A percentile compares a stretch with the other conserved stretches of the same genome.
These are phyloP conservation scores for Cardiospermum halicacabum DNA, from an alignment of 345 rosid species.

Conservation along the genomic window DNA sequence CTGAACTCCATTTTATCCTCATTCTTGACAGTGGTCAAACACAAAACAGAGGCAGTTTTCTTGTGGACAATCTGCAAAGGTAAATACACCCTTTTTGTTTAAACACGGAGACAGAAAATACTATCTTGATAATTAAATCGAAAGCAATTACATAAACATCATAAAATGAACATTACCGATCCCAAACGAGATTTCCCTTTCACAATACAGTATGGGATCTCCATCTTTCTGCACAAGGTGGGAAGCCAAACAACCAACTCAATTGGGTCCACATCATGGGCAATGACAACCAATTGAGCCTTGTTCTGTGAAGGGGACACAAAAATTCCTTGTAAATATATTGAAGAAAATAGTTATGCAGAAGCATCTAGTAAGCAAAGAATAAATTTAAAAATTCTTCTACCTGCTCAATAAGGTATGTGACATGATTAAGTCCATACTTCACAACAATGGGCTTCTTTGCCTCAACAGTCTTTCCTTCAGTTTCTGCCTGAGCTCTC, in stretches of 20 bases:
- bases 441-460: constrained; percentile 72
- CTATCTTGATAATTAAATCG: too few relatives aligned
- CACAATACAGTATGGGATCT: constrained; percentile 51
- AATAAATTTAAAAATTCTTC: background rate
- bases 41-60: constrained; percentile 69
- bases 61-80: constrained; percentile 74
- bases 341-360: background rate
- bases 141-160: too few relatives aligned
- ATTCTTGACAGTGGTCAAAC: constrained; percentile 69
- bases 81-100: too few relatives aligned
- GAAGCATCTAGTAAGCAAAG: background rate
- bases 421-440: constrained; percentile 69
- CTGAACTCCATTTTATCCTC: constrained; percentile 77
- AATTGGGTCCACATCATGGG: constrained; percentile 58
- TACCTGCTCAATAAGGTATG: constrained; percentile 76
- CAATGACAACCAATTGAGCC: constrained; percentile 58
- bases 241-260: constrained; percentile 64
- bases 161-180: constrained; percentile 21
- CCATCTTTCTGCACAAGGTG: constrained; percentile 58
- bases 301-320: too few relatives aligned
- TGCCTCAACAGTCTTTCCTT: constrained; percentile 47
- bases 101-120: too few relatives aligned
- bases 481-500: constrained; percentile 62
- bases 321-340: too few relatives aligned
- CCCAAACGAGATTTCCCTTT: constrained; percentile 57